phyloP scores from a whole-genome alignment of 2,329 filamentous ascomycete genomes.

The Ceratocystis variospora region DNA sequence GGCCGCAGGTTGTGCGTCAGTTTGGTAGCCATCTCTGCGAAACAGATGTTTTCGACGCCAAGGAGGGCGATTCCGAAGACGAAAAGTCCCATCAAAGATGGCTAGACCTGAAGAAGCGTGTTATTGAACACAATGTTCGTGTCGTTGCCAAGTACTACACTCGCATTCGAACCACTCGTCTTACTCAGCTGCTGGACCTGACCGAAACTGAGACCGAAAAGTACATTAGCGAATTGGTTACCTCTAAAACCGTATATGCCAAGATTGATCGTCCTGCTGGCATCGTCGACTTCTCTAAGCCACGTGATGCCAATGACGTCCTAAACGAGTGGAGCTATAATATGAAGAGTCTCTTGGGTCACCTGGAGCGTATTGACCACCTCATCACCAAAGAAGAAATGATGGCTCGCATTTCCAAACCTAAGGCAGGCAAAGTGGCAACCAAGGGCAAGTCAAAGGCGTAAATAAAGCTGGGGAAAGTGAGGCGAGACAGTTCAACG shows the following conservation, averaged over 20 bases:
- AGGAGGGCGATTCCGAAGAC: constrained; percentile 51
- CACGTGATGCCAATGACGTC: constrained; percentile 85
- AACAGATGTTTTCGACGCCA: constrained; percentile 77
- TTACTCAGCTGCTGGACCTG: constrained; percentile 83
- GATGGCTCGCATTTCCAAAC: constrained; percentile 72
- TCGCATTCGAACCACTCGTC: constrained; percentile 78
- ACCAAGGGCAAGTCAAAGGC: constrained; percentile 26
- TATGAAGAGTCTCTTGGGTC: constrained; percentile 81
- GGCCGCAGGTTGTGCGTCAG: constrained; percentile 80
- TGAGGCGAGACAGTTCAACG: not conserved
- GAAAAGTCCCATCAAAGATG: constrained; percentile 74
- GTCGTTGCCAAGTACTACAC: constrained; percentile 99
- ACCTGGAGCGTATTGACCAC: constrained; percentile 86
- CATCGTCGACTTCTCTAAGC: constrained; percentile 88
- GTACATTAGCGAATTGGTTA: constrained; percentile 95
- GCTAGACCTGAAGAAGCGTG: constrained; percentile 90
- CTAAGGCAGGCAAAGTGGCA: constrained; percentile 27
- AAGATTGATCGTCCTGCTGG: constrained; percentile 91
- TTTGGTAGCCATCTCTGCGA: constrained; percentile 78
- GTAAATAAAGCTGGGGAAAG: constrained; percentile 16
- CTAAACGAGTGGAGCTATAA: constrained; percentile 98
- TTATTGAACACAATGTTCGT: constrained; percentile 97
- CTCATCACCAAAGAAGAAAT: constrained; percentile 99
- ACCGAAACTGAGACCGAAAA: constrained; percentile 95
- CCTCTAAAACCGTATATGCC: constrained; percentile 93